These are phyloP conservation scores for Symbiodinium natans DNA, from an alignment of 73 alveolate genomes.

Conservation along the genomic window DNA sequence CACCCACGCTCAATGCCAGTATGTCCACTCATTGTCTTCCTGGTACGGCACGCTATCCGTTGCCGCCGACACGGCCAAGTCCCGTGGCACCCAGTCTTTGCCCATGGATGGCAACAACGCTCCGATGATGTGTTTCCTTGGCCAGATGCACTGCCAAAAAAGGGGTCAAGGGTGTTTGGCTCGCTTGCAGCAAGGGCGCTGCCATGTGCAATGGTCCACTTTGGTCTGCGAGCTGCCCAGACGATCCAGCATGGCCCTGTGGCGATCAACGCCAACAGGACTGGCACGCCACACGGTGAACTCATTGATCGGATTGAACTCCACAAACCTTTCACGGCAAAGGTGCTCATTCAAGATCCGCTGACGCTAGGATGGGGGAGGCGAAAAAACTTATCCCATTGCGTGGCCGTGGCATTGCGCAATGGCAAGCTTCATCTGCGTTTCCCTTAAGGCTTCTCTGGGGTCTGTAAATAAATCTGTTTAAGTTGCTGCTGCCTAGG, in stretches of 20 bases:
- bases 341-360: no score
- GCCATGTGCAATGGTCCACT: conserved; percentile 78
- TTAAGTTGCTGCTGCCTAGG: not conserved
- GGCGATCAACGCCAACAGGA: conserved; percentile 66
- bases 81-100: conserved; percentile 67
- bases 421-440: no score
- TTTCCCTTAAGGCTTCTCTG: no score
- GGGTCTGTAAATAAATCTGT: no score
- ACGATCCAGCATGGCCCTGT: conserved; percentile 77
- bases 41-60: conserved; percentile 18
- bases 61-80: not conserved
- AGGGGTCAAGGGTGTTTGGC: not conserved
- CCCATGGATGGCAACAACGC: conserved; percentile 75
- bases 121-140: conserved; percentile 76
- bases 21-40: conserved; percentile 32
- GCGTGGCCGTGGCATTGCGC: no score
- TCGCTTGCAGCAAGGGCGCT: not conserved
- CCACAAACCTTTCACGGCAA: conserved; percentile 42
- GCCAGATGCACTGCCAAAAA: not conserved
- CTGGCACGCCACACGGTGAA: conserved; percentile 88
- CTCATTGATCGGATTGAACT: conserved; percentile 82
- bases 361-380: no score
- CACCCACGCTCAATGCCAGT: conserved; percentile 53
- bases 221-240: conserved; percentile 46
- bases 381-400: no score